Base-by-base conservation (phyloP, 2,329 filamentous ascomycete species). In the Diplocarpon rosae region DNA sequence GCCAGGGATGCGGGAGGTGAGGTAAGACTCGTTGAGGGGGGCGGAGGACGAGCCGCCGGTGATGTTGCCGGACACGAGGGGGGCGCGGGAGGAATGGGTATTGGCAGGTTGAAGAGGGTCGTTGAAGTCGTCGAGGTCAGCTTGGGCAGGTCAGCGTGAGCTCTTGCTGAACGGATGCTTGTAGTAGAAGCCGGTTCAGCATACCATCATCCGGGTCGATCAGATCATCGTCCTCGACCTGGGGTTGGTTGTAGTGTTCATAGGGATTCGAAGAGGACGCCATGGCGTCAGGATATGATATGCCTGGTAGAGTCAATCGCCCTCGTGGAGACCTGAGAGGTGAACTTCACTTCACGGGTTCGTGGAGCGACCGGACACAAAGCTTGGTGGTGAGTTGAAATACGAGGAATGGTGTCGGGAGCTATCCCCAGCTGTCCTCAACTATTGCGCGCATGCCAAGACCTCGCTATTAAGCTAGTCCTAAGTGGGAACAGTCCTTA, bases 1-100 rank as follows among this genome's bases (percentile, higher is more conserved):
- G 54, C 92, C 92, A 2, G 83, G 83, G 60, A 98, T 93, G 47
- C 80, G 80, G 16, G 86, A 92, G 20, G 88, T 95, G 56, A 95
- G 75, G 65, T 90, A 94, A 59, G 73, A 79, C 62, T 90, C 80
- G 57, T 88, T 80, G 47, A 85, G 72, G 40, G 73, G 62, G 51
- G 68, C 62, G 32, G 78, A 76, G 29, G 75, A 37, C 48, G 71
- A 69, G 41, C 59, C 52, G 29, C 74, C 71, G 48, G 70, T 67
- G 46, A 94, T 94, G 68, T 85, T 90, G 64, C 89, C 88, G 37
- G 84, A 83, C 37, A 43, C 41, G 52, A 95, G 72, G 44, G 87
- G 86, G 40, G 86, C 78, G 56, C 83, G 81, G 60, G 88, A 83
- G 52, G 83, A 80, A 47, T 72, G 73, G 39, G 53, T 49, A 33